These are phyloP conservation scores for Nemania sp. DNA, from an alignment of 2,329 filamentous ascomycete genomes.

Conservation along the genomic window DNA sequence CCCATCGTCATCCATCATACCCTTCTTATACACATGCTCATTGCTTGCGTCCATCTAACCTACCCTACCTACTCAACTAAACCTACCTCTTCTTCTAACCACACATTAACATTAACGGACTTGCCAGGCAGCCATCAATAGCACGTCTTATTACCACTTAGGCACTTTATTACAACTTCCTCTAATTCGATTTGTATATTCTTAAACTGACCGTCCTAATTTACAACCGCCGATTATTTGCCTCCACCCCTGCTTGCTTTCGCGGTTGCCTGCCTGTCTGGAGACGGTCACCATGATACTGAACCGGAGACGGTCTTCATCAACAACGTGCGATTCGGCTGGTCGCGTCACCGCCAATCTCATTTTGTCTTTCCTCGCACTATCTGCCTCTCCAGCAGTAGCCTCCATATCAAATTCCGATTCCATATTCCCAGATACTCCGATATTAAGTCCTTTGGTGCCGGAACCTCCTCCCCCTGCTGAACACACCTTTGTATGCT, in stretches of 20 bases:
- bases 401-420: constrained; percentile 54
- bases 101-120: constrained; percentile 12
- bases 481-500: constrained; percentile 67
- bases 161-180: background rate
- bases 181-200: constrained; percentile 1
- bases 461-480: constrained; percentile 62
- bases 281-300: constrained; percentile 43
- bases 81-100: constrained; percentile 5
- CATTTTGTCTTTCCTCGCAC: constrained; percentile 75
- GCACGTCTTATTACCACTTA: background rate
- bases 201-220: constrained; percentile 4
- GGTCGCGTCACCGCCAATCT: constrained; percentile 72
- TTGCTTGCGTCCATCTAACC: background rate
- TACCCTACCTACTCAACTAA: constrained; percentile 5
- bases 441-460: constrained; percentile 54
- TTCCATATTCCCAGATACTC: constrained; percentile 59
- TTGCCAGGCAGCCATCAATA: constrained; percentile 24
- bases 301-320: constrained; percentile 45
- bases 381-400: constrained; percentile 60
- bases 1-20: constrained; percentile 35
- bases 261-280: background rate
- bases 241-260: constrained; percentile 1
- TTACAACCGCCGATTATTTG: background rate
- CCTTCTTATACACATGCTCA: background rate
- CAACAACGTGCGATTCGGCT: constrained; percentile 64